A percentile compares a stretch with the other conserved stretches of the same genome.
phyloP scores from a whole-genome alignment of 2,329 filamentous ascomycete genomes.

The Neofusicoccum parvum region DNA sequence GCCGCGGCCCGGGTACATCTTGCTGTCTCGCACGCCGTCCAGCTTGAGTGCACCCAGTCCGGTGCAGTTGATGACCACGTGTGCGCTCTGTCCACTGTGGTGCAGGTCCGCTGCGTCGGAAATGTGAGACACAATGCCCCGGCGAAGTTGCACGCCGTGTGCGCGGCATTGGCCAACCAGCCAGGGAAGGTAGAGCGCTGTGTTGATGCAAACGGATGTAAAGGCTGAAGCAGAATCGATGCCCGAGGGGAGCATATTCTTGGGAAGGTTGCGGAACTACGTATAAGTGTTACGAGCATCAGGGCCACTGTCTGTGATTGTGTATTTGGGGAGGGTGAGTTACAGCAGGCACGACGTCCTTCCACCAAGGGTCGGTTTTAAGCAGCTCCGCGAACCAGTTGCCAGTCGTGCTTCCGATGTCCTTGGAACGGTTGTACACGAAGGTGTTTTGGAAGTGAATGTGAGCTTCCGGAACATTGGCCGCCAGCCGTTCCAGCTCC shows the following conservation, averaged over 20 bases:
- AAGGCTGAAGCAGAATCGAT: conserved; percentile 75
- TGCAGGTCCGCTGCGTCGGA: conserved; percentile 66
- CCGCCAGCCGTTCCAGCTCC: conserved; percentile 47
- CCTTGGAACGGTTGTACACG: conserved; percentile 65
- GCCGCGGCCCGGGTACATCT: conserved; percentile 74
- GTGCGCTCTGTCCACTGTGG: conserved; percentile 59
- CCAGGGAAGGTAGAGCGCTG: conserved; percentile 83
- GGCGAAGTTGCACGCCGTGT: conserved; percentile 63
- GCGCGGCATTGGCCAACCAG: conserved; percentile 77
- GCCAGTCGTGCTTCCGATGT: conserved; percentile 56
- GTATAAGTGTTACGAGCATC: neutral
- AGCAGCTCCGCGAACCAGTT: conserved; percentile 70
- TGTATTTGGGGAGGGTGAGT: conserved; percentile 38
- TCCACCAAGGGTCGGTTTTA: conserved; percentile 72
- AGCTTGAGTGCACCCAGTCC: conserved; percentile 75
- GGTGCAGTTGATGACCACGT: conserved; percentile 81
- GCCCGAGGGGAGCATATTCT: conserved; percentile 59
- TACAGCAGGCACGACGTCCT: conserved; percentile 65
- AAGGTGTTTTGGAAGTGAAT: conserved; percentile 72
- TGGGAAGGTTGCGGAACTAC: conserved; percentile 63
- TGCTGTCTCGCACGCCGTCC: conserved; percentile 76
- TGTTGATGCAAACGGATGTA: conserved; percentile 89
- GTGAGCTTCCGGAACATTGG: conserved; percentile 73
- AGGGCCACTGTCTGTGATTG: neutral
- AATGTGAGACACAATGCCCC: conserved; percentile 62